A percentile compares a stretch with the other conserved stretches of the same genome.
Evolutionary conservation across 148 eudicot species (phyloP).

Genomic region (Heliosperma pusillum): DNA sequence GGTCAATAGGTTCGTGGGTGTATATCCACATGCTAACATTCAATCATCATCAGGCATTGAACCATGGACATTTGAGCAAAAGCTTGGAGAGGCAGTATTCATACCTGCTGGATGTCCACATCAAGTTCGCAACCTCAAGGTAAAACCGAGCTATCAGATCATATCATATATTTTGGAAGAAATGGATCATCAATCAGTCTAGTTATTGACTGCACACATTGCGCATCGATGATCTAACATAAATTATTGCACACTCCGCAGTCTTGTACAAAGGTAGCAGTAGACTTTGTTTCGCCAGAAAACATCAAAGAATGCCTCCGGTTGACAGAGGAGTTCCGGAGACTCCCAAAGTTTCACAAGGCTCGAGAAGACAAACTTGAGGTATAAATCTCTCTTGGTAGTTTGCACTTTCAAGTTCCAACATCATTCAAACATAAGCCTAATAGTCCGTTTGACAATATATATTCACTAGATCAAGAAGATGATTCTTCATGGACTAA

Average conservation of each 20-base stretch:
- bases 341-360: slow-evolving; percentile 65
- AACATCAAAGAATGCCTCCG: slow-evolving; percentile 67
- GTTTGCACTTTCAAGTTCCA: not conserved
- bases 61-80: slow-evolving; percentile 90
- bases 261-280: slow-evolving; percentile 96
- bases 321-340: slow-evolving; percentile 72
- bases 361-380: slow-evolving; percentile 91
- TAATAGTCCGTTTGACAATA: not conserved
- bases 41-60: slow-evolving; percentile 49
- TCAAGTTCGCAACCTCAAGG: slow-evolving; percentile 87
- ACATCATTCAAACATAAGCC: not conserved
- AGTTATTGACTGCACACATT: not conserved
- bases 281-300: slow-evolving; percentile 90
- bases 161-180: not conserved
- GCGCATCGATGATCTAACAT: slow-evolving; percentile 5
- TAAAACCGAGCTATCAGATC: slow-evolving; percentile 10
- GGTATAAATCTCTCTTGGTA: slow-evolving; percentile 31
- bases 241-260: slow-evolving; percentile 18
- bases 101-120: slow-evolving; percentile 99
- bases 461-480: slow-evolving; percentile 68
- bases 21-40: not conserved
- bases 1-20: not conserved
- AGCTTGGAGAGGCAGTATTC: slow-evolving; percentile 89
- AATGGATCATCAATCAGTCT: not conserved
- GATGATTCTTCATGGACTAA: slow-evolving; percentile 74